Evolutionary conservation across 2,329 filamentous ascomycete species (phyloP).

Genomic region (Nectriaceae sp.): DNA sequence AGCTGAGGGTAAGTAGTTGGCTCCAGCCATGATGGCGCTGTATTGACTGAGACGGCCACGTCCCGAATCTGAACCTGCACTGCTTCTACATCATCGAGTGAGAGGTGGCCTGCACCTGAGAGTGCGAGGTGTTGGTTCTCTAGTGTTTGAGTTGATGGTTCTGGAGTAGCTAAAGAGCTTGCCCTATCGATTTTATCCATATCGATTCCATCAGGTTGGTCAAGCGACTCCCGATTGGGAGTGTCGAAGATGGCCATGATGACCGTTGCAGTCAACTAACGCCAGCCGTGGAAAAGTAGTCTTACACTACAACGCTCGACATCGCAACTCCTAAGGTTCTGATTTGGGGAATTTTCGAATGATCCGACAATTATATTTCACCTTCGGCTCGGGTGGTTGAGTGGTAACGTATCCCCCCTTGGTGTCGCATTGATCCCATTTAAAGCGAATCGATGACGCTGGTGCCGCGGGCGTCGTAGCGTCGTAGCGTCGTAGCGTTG

Average conservation of each 20-base stretch:
- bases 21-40: slow-evolving; percentile 55
- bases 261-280: not conserved
- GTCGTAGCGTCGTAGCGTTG: no score
- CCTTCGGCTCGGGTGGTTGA: no score
- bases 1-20: slow-evolving; percentile 48
- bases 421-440: no score
- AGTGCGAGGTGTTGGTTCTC: slow-evolving; percentile 29
- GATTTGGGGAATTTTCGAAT: no score
- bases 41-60: slow-evolving; percentile 58
- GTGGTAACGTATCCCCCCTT: no score
- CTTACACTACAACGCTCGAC: not conserved
- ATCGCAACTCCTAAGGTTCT: no score
- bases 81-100: slow-evolving; percentile 55
- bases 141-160: slow-evolving; percentile 15
- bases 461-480: no score
- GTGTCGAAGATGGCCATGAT: slow-evolving; percentile 4
- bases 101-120: slow-evolving; percentile 39
- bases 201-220: slow-evolving; percentile 17
- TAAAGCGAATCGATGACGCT: no score
- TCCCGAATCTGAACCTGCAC: slow-evolving; percentile 56
- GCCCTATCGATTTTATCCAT: slow-evolving; percentile 34
- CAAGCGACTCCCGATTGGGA: slow-evolving; percentile 10
- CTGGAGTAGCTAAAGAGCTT: slow-evolving; percentile 36
- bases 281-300: not conserved
- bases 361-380: no score